Percentiles rank a stretch among this genome's conserved stretches.
Conservation (phyloP, 305 asterid species). For the Fraxinus paxiana region DNA sequence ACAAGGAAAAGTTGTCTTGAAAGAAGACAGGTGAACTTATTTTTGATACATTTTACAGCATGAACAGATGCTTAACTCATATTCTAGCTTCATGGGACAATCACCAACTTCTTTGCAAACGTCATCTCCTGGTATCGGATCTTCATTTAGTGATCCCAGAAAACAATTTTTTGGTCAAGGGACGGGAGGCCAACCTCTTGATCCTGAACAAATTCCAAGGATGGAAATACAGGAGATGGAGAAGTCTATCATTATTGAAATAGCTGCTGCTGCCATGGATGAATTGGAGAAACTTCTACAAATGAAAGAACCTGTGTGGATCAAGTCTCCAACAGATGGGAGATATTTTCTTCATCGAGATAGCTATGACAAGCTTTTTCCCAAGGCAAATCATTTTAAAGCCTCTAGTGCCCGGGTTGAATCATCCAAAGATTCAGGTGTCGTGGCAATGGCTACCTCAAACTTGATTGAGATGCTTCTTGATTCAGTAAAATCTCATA, state of each 20-base stretch:
- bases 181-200: constrained; percentile 17
- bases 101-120: neutral
- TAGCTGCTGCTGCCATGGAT: constrained; percentile 40
- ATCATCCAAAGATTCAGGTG: constrained; percentile 60
- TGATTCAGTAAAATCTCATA: constrained; percentile 41
- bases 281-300: constrained; percentile 53
- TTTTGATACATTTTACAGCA: constrained; percentile 32
- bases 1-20: neutral
- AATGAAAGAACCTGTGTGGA: constrained; percentile 59
- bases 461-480: constrained; percentile 50
- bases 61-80: constrained; percentile 27
- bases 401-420: constrained; percentile 49
- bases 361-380: constrained; percentile 47
- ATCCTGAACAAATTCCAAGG: constrained; percentile 17
- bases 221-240: constrained; percentile 33
- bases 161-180: constrained; percentile 21
- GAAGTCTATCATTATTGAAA: constrained; percentile 34
- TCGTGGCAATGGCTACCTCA: constrained; percentile 46
- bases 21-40: neutral
- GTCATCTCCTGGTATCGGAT: constrained; percentile 19
- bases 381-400: constrained; percentile 33
- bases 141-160: constrained; percentile 15
- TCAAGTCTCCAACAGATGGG: constrained; percentile 40
- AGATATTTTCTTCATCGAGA: constrained; percentile 40
- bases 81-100: constrained; percentile 37